Conservation (phyloP, 2,329 filamentous ascomycete genomes). For the Aureobasidium namibiae region DNA sequence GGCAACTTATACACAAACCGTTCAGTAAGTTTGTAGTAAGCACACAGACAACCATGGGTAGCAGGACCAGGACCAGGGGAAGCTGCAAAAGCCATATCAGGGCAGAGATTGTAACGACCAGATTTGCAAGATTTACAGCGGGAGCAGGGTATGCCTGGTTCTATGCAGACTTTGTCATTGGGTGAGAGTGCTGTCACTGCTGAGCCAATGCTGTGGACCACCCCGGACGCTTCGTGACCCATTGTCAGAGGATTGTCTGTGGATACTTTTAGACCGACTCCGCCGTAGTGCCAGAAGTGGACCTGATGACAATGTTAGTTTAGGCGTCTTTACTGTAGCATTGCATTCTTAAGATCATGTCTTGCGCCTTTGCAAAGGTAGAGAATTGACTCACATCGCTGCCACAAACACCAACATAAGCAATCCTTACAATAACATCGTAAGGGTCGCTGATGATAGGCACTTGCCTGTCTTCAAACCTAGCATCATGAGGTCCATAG, state of each 20-base stretch:
- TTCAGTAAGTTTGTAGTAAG: conserved; percentile 40
- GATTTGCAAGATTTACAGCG: conserved; percentile 45
- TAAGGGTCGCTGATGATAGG: not conserved
- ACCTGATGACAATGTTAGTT: conserved; percentile 12
- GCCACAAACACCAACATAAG: conserved; percentile 9
- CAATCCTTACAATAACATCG: not conserved
- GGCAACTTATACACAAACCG: conserved; percentile 44
- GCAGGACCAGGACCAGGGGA: conserved; percentile 11
- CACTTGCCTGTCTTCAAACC: not conserved
- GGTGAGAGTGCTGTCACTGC: conserved; percentile 48
- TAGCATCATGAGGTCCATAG: not conserved
- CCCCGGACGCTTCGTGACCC: conserved; percentile 62
- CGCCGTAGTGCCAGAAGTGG: conserved; percentile 54
- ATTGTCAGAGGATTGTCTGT: conserved; percentile 43
- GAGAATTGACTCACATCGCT: not conserved
- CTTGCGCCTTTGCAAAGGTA: not conserved
- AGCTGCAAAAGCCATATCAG: conserved; percentile 19
- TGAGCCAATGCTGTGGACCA: conserved; percentile 52
- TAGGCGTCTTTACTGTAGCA: not conserved
- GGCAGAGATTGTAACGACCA: conserved; percentile 19
- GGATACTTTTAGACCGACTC: conserved; percentile 41
- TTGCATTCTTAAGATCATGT: not conserved
- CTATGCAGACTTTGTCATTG: conserved; percentile 65
- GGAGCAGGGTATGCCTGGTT: conserved; percentile 61
- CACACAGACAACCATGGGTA: conserved; percentile 38